phyloP scores from a whole-genome alignment of 1,284 basidiomycete genomes.

The Golubevia pallescens region DNA sequence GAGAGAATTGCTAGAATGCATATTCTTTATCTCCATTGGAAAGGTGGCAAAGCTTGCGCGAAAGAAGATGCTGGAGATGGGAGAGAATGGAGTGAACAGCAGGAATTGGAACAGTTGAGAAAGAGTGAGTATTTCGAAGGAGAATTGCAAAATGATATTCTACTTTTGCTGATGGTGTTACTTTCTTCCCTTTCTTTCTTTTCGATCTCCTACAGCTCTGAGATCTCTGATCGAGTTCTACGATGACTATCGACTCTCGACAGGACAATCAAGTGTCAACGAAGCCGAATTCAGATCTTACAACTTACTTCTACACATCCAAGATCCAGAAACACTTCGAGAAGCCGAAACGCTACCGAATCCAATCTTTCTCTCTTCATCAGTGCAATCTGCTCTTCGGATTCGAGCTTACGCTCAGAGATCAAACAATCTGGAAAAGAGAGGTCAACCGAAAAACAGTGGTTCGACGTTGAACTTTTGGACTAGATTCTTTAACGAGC shows the following conservation, averaged over 20 bases:
- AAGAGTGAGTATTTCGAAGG: slow-evolving; percentile 43
- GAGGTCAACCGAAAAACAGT: slow-evolving; percentile 46
- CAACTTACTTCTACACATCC: slow-evolving; percentile 55
- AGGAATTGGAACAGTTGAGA: slow-evolving; percentile 58
- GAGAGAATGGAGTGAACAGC: slow-evolving; percentile 52
- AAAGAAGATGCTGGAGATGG: slow-evolving; percentile 4
- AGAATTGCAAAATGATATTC: not conserved
- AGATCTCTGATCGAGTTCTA: slow-evolving; percentile 61
- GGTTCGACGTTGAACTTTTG: slow-evolving; percentile 56
- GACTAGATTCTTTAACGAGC: slow-evolving; percentile 48
- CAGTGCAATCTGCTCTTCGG: slow-evolving; percentile 44
- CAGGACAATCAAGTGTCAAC: slow-evolving; percentile 29
- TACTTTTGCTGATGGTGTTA: not conserved
- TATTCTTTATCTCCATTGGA: slow-evolving; percentile 59
- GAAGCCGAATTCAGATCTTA: slow-evolving; percentile 63
- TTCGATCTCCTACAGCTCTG: slow-evolving; percentile 14
- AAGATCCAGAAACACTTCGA: slow-evolving; percentile 58
- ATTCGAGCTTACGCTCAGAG: slow-evolving; percentile 49
- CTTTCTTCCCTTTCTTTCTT: not conserved
- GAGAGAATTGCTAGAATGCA: slow-evolving; percentile 61
- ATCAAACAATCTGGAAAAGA: slow-evolving; percentile 48
- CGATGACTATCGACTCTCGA: slow-evolving; percentile 34
- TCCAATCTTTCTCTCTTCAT: slow-evolving; percentile 34
- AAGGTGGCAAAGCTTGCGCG: slow-evolving; percentile 49
- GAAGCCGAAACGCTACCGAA: slow-evolving; percentile 54